Evolutionary conservation across 495 filamentous ascomycete species (phyloP), one percentile per base, ranked within the genome.

Genomic region (Penicillium cosmopolitanum): DNA sequence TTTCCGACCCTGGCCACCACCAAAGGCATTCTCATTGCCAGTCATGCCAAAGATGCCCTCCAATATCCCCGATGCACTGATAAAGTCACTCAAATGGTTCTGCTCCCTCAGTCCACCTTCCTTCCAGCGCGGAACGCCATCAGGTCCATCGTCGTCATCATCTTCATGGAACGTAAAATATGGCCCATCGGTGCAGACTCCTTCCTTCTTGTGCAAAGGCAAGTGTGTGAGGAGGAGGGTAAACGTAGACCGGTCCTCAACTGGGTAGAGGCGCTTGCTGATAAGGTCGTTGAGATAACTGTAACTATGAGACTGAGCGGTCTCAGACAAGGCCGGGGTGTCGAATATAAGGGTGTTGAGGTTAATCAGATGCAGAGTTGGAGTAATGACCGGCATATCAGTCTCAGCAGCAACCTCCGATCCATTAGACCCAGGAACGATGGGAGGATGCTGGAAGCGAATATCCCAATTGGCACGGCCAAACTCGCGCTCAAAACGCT

Each of bases 291-390:
- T 91, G 55, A 97, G 75, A 72, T 96, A 94, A 15, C 73, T 61
- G 71, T 96, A 96, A 2, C 87, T 90, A 44, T 85, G 78, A 35
- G 83, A 73, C 66, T 94, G 91, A 19, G 95, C 79, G 2, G 82
- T 70, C 16, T 77, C 60, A 25, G 87, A 84, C 2, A 82, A 67
- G 9, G 89, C 89, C 12, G 95, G 94, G 0, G 85, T 87, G 74
- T 98, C 95, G 15, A 98, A 85, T 57, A 94, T 93, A 77, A 98
- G 89, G 36, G 88, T 86, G 71, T 98, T 98, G 55, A 98, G 81
- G 42, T 96, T 85, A 50, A 97, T 79, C 53, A 98, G 74, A 65
- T 92, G 89, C 31, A 98, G 75, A 50, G 64, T 83, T 63, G 71
- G 77, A 56, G 43, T 79, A 64, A 60, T 59, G 35, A 18, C 70